These are phyloP conservation scores for Benincasa hispida DNA, from an alignment of 306 rosid genomes.

Conservation along the genomic window DNA sequence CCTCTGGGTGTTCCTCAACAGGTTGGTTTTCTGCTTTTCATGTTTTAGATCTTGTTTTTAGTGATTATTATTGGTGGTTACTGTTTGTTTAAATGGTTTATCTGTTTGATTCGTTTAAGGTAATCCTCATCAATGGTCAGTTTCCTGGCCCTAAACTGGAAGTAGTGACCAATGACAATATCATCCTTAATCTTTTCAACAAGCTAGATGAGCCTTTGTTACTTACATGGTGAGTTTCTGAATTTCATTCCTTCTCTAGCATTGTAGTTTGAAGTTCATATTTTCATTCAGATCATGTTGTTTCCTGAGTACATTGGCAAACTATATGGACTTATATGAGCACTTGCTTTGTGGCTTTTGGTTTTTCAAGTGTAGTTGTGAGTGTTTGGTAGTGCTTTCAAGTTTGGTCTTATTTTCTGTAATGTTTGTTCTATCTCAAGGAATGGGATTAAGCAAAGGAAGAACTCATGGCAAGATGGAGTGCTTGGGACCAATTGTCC, in stretches of 20 bases:
- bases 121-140: conserved; percentile 78
- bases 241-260: not conserved
- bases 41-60: conserved; percentile 13
- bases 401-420: not conserved
- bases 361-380: not conserved
- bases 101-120: conserved; percentile 36
- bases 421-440: conserved; percentile 20
- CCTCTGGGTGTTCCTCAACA: conserved; percentile 80
- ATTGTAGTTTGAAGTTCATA: not conserved
- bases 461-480: conserved; percentile 99
- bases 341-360: not conserved
- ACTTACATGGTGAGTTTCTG: conserved; percentile 55
- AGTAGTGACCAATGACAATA: conserved; percentile 75
- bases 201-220: conserved; percentile 81
- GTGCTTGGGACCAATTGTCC: conserved; percentile 92
- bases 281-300: not conserved
- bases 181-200: conserved; percentile 80
- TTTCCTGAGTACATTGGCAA: not conserved
- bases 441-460: conserved; percentile 94
- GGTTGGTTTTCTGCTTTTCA: conserved; percentile 30
- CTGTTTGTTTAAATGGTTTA: conserved; percentile 14
- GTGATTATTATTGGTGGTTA: not conserved
- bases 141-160: conserved; percentile 97
- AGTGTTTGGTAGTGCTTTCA: not conserved
- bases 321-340: no score